Conservation (phyloP, 2,329 filamentous ascomycete genomes). For the Fusarium xylarioides region DNA sequence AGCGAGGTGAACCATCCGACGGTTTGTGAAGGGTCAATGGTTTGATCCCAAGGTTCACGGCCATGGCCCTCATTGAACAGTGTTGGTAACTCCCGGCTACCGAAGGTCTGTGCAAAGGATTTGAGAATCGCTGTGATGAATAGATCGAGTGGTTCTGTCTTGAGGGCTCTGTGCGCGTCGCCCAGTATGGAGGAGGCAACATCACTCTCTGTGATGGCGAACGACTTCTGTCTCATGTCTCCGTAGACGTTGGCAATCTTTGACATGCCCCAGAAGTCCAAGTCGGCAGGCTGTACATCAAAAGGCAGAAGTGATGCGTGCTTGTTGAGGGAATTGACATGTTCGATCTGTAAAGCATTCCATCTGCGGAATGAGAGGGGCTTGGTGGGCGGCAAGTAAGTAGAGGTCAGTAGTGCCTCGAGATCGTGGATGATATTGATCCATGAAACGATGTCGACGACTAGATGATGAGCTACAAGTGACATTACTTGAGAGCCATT, state of each 20-base stretch:
- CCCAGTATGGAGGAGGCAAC: slow-evolving; percentile 25
- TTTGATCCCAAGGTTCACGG: slow-evolving; percentile 48
- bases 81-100: slow-evolving; percentile 45
- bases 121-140: slow-evolving; percentile 47
- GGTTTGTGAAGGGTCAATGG: slow-evolving; percentile 49
- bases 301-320: not conserved
- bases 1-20: slow-evolving; percentile 59
- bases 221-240: not conserved
- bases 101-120: slow-evolving; percentile 49
- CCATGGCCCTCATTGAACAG: slow-evolving; percentile 56
- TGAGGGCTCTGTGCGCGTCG: slow-evolving; percentile 43
- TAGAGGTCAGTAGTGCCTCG: slow-evolving; percentile 48
- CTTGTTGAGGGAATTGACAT: slow-evolving; percentile 26
- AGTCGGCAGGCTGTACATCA: not conserved
- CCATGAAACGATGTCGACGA: slow-evolving; percentile 58
- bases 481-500: slow-evolving; percentile 40
- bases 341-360: slow-evolving; percentile 48
- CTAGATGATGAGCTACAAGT: slow-evolving; percentile 49
- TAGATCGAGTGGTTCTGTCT: slow-evolving; percentile 51
- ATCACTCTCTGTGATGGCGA: slow-evolving; percentile 3
- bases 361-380: slow-evolving; percentile 52
- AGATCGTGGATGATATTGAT: slow-evolving; percentile 55
- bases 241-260: slow-evolving; percentile 10
- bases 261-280: slow-evolving; percentile 36
- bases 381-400: slow-evolving; percentile 8